phyloP scores from a whole-genome alignment of 2,329 filamentous ascomycete species.

The Graphiopsis chlorocephala region DNA sequence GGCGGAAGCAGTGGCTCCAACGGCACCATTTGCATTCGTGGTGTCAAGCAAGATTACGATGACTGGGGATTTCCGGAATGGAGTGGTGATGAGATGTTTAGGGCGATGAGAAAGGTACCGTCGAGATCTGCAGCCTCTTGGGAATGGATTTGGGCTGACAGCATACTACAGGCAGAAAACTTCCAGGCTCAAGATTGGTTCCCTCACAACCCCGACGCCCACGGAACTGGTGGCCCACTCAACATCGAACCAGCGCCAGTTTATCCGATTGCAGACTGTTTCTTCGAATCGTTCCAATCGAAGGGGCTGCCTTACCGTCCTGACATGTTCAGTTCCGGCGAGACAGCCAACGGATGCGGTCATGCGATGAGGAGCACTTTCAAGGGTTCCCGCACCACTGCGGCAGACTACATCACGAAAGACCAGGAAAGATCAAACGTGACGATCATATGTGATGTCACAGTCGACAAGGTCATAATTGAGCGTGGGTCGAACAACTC shows the following conservation, averaged over 20 bases:
- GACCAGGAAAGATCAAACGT: constrained; percentile 44
- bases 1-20: constrained; percentile 45
- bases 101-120: constrained; percentile 29
- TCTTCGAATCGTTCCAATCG: constrained; percentile 28
- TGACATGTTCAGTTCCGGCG: constrained; percentile 38
- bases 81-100: constrained; percentile 30
- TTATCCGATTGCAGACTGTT: constrained; percentile 24
- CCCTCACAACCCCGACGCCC: constrained; percentile 24
- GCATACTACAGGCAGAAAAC: constrained; percentile 21
- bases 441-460: constrained; percentile 38
- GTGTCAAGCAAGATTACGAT: constrained; percentile 43
- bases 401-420: constrained; percentile 52
- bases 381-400: constrained; percentile 52
- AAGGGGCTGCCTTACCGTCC: constrained; percentile 27
- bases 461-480: constrained; percentile 63
- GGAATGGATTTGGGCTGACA: not conserved
- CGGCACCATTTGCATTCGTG: constrained; percentile 45
- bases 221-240: constrained; percentile 27
- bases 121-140: not conserved
- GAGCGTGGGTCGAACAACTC: constrained; percentile 53
- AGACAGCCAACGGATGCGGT: constrained; percentile 54
- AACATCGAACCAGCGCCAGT: constrained; percentile 43
- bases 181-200: constrained; percentile 30
- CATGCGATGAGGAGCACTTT: constrained; percentile 54
- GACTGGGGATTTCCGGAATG: constrained; percentile 31